phyloP scores from a whole-genome alignment of 495 filamentous ascomycete species.

The Penicillium argentinense region DNA sequence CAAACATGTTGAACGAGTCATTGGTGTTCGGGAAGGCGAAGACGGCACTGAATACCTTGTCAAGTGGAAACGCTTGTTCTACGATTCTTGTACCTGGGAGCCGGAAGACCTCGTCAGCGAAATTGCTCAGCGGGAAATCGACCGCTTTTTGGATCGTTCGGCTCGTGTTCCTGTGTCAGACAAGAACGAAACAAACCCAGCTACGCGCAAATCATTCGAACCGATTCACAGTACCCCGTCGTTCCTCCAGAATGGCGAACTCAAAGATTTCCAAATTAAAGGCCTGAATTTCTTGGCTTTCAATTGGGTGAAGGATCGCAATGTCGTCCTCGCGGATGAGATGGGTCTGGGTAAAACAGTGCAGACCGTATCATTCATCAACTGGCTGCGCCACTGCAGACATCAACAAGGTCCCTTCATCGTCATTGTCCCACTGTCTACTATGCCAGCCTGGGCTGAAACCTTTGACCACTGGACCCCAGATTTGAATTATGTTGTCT shows the following conservation, averaged over 20 bases:
- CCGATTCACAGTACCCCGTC: slow-evolving; percentile 73
- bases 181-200: slow-evolving; percentile 65
- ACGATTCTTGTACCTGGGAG: slow-evolving; percentile 96
- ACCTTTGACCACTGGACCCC: slow-evolving; percentile 97
- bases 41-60: slow-evolving; percentile 80
- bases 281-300: slow-evolving; percentile 92
- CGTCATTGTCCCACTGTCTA: slow-evolving; percentile 91
- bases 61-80: slow-evolving; percentile 86
- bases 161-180: slow-evolving; percentile 75
- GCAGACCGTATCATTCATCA: slow-evolving; percentile 94
- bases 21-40: slow-evolving; percentile 72
- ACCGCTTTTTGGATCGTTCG: slow-evolving; percentile 82
- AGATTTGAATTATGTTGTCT: slow-evolving; percentile 95
- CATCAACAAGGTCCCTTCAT: slow-evolving; percentile 92
- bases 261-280: slow-evolving; percentile 92
- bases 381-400: slow-evolving; percentile 92
- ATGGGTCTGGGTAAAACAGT: slow-evolving; percentile 99
- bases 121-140: slow-evolving; percentile 81
- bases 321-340: slow-evolving; percentile 95
- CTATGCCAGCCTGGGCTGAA: slow-evolving; percentile 96
- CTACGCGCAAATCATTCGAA: slow-evolving; percentile 70
- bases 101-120: slow-evolving; percentile 67
- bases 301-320: slow-evolving; percentile 88
- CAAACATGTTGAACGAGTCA: slow-evolving; percentile 88
- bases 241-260: slow-evolving; percentile 81